Base-by-base conservation (phyloP, 305 asterid species). In the Euphrasia arctica region DNA sequence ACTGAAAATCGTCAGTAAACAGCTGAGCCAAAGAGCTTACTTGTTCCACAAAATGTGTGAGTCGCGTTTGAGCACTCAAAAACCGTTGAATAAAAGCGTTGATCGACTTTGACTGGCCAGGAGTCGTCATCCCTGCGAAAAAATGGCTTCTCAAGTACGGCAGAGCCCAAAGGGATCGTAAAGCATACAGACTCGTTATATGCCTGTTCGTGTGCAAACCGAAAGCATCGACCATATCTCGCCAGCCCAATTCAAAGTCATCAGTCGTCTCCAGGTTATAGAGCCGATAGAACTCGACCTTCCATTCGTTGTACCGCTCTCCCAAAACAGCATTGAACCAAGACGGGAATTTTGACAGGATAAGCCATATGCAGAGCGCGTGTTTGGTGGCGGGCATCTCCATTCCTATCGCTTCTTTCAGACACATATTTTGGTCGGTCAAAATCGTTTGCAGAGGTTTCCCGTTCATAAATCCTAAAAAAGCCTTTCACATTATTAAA, bases 241-340 rank as follows among this genome's bases (percentile, higher is more conserved):
- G 78, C 99, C 99, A 93, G 50, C 97, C 92, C 77, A 82, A 58
- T 78, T 93, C 97, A 70, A 90, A 93, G 61, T 93, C 97, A 51
- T 90, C 96, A 43, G 77, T 48, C 1, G 85, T 70, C 66, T 93
- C 97, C 80, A 93, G 70, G 73, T 86, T 86, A 75, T 93, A 90
- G 29, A 90, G 88, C 28, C 89, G 81, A 79, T 84, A 82, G 77
- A 93, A 93, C 75, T 90, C 97, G 65, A 82, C 73, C 80, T 88
- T 90, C 99, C 99, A 93, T 31, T 83, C 95, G 58, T 77, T 88
- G 83, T 93, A 93, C 28, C 95, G 90, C 66, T 86, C 97, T 59
- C 99, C 96, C 72, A 93, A 74, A 29, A 88, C 83, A 51, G 99
- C 90, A 75, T 88, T 93, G 76, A 93, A 93, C 99, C 99, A 93